A percentile compares a stretch with the other conserved stretches of the same genome.
phyloP scores from a whole-genome alignment of 352 stramenopile species.

The Pythium folliculosum region DNA sequence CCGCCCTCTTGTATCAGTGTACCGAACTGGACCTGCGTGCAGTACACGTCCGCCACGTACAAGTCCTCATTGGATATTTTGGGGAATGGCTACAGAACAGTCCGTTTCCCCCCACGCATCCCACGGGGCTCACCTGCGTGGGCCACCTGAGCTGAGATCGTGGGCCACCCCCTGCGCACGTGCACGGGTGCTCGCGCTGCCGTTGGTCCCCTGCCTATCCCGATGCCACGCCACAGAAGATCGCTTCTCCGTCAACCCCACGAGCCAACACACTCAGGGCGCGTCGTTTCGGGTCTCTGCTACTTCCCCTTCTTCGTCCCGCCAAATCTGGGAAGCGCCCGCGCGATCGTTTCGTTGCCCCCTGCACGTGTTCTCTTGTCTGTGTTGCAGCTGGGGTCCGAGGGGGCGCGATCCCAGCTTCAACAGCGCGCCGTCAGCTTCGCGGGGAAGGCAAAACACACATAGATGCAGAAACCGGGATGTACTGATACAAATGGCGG shows the following conservation, averaged over 20 bases:
- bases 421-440: background rate
- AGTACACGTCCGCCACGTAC: background rate
- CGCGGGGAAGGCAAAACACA: too few relatives aligned
- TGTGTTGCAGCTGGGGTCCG: background rate
- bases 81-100: background rate
- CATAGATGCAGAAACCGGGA: background rate
- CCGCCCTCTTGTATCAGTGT: conserved; percentile 1
- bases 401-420: conserved; percentile 7
- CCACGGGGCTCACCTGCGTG: background rate
- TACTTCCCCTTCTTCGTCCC: background rate
- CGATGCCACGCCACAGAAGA: background rate
- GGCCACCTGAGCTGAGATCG: background rate
- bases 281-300: background rate
- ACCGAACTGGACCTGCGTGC: background rate
- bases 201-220: conserved; percentile 3
- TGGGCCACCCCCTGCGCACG: background rate
- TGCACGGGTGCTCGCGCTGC: background rate
- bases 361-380: background rate
- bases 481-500: background rate
- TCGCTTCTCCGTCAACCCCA: background rate
- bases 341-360: too few relatives aligned
- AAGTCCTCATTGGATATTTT: background rate
- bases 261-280: background rate
- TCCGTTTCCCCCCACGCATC: background rate
- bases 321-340: too few relatives aligned